Percentiles rank a stretch among this genome's conserved stretches.
Conservation (phyloP, 208 protist species). For the Wallacemonas sp. region DNA sequence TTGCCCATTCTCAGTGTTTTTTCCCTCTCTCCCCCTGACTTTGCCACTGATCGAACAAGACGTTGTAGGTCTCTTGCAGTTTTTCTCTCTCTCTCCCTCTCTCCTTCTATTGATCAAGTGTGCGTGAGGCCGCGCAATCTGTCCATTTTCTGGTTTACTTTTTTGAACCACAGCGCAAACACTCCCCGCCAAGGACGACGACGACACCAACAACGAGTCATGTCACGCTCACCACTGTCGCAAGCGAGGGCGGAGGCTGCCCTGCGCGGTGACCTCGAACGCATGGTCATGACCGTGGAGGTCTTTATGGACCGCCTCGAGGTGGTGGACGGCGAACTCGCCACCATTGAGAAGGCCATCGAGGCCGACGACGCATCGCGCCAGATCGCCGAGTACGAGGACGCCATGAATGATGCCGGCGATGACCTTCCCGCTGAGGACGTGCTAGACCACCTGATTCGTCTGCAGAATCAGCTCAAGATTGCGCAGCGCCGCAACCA, state of each 20-base stretch:
- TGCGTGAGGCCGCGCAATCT: not conserved
- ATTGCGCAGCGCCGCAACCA: slow-evolving; percentile 79
- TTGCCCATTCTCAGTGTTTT: not conserved
- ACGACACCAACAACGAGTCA: no score
- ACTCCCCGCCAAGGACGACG: no score
- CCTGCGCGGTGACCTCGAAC: slow-evolving; percentile 55
- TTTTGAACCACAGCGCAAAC: not conserved
- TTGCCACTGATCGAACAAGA: not conserved
- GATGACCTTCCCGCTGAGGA: slow-evolving; percentile 80
- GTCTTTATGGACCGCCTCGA: slow-evolving; percentile 53
- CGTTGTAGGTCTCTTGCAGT: no score
- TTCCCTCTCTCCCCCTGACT: not conserved
- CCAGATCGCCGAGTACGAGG: slow-evolving; percentile 70
- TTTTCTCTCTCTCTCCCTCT: no score
- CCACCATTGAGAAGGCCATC: slow-evolving; percentile 67
- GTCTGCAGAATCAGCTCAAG: slow-evolving; percentile 87
- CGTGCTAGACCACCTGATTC: slow-evolving; percentile 78
- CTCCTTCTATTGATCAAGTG: not conserved
- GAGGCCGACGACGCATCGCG: slow-evolving; percentile 61
- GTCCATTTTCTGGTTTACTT: not conserved
- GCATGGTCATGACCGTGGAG: slow-evolving; percentile 59
- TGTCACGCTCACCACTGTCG: slow-evolving; percentile 8
- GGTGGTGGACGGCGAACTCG: slow-evolving; percentile 40
- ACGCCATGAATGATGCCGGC: slow-evolving; percentile 28
- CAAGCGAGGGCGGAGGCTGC: slow-evolving; percentile 21